These are phyloP conservation scores for Hansfordia pulvinata DNA, from an alignment of 2,329 filamentous ascomycete species.

Conservation along the genomic window DNA sequence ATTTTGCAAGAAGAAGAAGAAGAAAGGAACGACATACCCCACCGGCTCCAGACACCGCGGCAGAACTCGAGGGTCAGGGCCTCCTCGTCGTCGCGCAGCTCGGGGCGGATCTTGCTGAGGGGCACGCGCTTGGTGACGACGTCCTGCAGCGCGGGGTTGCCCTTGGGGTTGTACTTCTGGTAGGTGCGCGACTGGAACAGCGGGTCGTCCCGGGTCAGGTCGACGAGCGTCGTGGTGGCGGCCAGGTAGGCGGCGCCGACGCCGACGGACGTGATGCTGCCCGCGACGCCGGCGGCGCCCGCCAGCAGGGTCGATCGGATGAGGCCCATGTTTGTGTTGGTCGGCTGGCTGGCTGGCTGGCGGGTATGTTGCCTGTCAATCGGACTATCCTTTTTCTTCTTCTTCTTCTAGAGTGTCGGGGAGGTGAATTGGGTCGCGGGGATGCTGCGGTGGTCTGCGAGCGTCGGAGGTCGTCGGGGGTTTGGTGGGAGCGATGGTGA, in stretches of 20 bases:
- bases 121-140: constrained; percentile 49
- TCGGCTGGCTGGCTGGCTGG: no score
- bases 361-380: no score
- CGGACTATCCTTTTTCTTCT: no score
- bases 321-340: constrained; percentile 36
- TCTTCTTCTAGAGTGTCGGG: no score
- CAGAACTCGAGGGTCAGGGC: constrained; percentile 51
- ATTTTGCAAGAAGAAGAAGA: neutral
- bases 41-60: constrained; percentile 52
- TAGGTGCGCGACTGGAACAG: constrained; percentile 45
- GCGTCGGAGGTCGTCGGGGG: no score
- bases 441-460: no score
- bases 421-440: no score
- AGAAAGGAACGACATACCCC: constrained; percentile 31
- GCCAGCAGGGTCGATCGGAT: constrained; percentile 20
- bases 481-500: no score
- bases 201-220: constrained; percentile 43
- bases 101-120: constrained; percentile 48
- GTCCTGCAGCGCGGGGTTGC: constrained; percentile 51
- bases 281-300: constrained; percentile 20
- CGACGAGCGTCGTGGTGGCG: constrained; percentile 39
- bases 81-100: constrained; percentile 45
- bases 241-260: constrained; percentile 37
- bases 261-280: constrained; percentile 31
- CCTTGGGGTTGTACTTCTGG: constrained; percentile 44